These are phyloP conservation scores for Fusarium sulawesiense DNA, from an alignment of 2,329 filamentous ascomycete genomes.

Conservation along the genomic window DNA sequence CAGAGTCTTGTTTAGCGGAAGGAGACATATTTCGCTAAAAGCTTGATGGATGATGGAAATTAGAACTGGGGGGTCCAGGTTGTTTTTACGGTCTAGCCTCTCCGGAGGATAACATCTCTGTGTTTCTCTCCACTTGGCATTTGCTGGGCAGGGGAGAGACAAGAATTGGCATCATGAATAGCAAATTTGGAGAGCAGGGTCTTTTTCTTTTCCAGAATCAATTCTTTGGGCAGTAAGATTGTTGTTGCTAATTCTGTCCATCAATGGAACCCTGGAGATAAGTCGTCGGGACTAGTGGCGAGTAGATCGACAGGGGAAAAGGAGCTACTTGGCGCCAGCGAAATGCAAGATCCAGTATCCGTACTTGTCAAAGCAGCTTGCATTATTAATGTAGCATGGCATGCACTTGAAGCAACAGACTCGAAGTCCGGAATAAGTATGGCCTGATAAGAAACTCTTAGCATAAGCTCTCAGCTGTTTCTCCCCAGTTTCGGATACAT, in stretches of 20 bases:
- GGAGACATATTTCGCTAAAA: constrained; percentile 11
- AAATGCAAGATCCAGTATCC: constrained; percentile 13
- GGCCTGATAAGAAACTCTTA: not conserved
- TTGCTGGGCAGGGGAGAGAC: not conserved
- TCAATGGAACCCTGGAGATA: constrained; percentile 19
- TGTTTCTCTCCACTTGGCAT: constrained; percentile 2
- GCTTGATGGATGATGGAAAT: constrained; percentile 12
- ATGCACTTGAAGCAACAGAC: not conserved
- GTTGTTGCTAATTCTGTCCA: constrained; percentile 31
- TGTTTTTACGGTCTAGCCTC: not conserved
- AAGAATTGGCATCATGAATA: not conserved
- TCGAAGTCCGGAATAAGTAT: not conserved
- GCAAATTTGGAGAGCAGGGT: not conserved
- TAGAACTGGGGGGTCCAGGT: not conserved
- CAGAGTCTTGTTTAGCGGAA: constrained; percentile 26
- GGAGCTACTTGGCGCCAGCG: not conserved
- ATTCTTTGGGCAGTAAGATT: constrained; percentile 1
- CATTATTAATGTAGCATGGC: not conserved
- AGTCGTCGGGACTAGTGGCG: constrained; percentile 4
- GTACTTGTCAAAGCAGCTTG: not conserved
- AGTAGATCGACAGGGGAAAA: constrained; percentile 27
- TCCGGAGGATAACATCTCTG: not conserved
- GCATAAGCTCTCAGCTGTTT: not conserved
- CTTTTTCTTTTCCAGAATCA: not conserved
- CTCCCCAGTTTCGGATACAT: constrained; percentile 3